Evolutionary conservation across 805 yeast genomes (phyloP), one percentile per base, ranked within the genome.

Genomic region (Ogataea saltuana): DNA sequence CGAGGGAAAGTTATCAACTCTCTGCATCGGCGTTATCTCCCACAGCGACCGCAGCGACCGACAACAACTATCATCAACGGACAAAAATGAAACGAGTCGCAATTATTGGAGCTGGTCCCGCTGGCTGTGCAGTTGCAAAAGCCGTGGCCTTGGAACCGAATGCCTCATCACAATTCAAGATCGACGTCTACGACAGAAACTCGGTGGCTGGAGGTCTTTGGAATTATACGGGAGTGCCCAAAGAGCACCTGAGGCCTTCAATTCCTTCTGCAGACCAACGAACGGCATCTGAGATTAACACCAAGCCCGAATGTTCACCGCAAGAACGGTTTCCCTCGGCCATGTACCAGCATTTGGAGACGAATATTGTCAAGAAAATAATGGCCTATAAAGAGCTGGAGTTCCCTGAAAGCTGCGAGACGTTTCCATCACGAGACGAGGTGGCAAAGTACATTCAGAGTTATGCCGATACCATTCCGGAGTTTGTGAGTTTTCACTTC

Each of bases 401-500:
- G 9, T 58, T 63, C 29, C 68, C 68, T 6, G 63, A 60, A 5
- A 60, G 64, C 4, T 58, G 70, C 7, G 78, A 78, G 9, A 58
- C 66, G 11, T 89, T 81, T 55, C 86, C 90, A 1, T 63, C 66
- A 11, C 74, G 91, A 49, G 45, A 61, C 1, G 83, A 83, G 38
- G 89, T 89, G 6, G 68, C 72, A 33, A 55, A 72, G 19, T 89
- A 89, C 60, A 60, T 89, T 46, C 65, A 71, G 33, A 50, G 64
- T n/a, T 88, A 85, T 55, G 66, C 78, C 25, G 59, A 67, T 19
- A 69, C 72, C 1, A 63, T 80, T 36, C 66, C 65, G 21, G 54
- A 53, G 3, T 50, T 56, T 30, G 78, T 78, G 18, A 56, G 56
- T 5, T 58, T 62, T 38, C 50, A 50, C 6, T 61, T 39, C 41